phyloP scores from a whole-genome alignment of 2,329 filamentous ascomycete species.

The Furcasterigmium sp. region DNA sequence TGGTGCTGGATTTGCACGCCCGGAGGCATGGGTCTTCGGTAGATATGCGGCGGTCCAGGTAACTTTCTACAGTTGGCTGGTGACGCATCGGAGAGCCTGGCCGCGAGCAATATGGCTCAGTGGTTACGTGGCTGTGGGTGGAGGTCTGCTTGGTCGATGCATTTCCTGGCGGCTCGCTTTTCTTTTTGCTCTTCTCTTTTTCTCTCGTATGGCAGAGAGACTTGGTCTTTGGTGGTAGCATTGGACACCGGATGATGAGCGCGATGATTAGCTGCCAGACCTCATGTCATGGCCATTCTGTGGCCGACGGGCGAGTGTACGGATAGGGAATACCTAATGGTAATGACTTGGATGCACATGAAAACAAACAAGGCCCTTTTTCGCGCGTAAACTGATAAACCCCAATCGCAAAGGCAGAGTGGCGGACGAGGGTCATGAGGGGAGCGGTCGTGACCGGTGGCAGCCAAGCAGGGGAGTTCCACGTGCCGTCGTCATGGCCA shows the following conservation, averaged over 20 bases:
- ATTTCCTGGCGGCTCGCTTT: background rate
- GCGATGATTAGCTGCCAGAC: no score
- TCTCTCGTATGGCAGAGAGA: background rate
- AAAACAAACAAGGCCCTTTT: no score
- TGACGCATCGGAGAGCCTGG: no score
- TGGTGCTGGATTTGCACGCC: slow-evolving; percentile 5
- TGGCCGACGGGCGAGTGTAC: background rate
- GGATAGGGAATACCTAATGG: background rate
- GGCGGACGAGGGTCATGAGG: background rate
- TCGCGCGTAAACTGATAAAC: no score
- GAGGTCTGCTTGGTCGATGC: background rate
- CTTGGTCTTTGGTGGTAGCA: background rate
- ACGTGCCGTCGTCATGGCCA: no score
- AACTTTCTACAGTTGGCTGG: background rate
- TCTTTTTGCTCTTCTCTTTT: slow-evolving; percentile 1
- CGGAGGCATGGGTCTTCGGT: slow-evolving; percentile 2
- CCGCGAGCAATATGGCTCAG: no score
- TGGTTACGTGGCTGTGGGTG: no score
- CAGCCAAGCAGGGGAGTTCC: no score
- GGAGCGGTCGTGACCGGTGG: background rate
- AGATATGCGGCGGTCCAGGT: background rate
- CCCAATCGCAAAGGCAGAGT: no score
- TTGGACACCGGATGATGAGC: no score
- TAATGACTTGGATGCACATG: background rate
- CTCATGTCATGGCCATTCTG: background rate